phyloP scores from a whole-genome alignment of 169 alveolate genomes.

The Plasmodium cynomolgi region DNA sequence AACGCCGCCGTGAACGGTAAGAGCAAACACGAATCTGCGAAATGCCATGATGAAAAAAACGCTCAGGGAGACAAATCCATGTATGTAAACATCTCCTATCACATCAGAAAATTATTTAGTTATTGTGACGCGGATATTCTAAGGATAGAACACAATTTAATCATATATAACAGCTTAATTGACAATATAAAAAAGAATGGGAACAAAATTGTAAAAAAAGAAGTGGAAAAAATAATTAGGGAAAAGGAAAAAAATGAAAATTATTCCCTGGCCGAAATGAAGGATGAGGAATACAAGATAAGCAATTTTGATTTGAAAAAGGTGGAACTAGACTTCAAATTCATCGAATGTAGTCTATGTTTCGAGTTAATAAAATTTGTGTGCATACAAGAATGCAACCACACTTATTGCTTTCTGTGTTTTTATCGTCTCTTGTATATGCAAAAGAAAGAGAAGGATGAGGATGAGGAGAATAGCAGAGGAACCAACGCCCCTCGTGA shows the following conservation, averaged over 20 bases:
- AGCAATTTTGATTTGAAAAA: conserved; percentile 53
- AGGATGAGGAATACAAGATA: conserved; percentile 43
- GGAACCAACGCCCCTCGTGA: background rate
- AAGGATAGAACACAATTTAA: conserved; percentile 60
- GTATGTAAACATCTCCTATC: conserved; percentile 48
- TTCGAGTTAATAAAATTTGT: conserved; percentile 69
- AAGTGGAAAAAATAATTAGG: conserved; percentile 69
- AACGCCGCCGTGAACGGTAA: background rate
- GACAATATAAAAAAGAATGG: conserved; percentile 74
- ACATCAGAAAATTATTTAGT: conserved; percentile 63
- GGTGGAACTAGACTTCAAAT: conserved; percentile 67
- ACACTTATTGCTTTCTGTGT: conserved; percentile 69
- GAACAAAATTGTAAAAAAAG: conserved; percentile 61
- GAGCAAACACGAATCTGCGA: conserved; percentile 35
- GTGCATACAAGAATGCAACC: conserved; percentile 75
- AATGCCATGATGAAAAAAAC: conserved; percentile 30
- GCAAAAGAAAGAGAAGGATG: conserved; percentile 59
- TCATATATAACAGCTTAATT: conserved; percentile 68
- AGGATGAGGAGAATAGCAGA: conserved; percentile 1
- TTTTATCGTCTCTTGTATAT: conserved; percentile 65
- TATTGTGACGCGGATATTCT: conserved; percentile 71
- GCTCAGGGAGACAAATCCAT: conserved; percentile 12
- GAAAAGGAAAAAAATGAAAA: conserved; percentile 47
- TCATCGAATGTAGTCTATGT: conserved; percentile 72
- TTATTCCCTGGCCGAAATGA: conserved; percentile 36